phyloP scores from a whole-genome alignment of 2,329 filamentous ascomycete genomes.

The Neofusicoccum sp. region DNA sequence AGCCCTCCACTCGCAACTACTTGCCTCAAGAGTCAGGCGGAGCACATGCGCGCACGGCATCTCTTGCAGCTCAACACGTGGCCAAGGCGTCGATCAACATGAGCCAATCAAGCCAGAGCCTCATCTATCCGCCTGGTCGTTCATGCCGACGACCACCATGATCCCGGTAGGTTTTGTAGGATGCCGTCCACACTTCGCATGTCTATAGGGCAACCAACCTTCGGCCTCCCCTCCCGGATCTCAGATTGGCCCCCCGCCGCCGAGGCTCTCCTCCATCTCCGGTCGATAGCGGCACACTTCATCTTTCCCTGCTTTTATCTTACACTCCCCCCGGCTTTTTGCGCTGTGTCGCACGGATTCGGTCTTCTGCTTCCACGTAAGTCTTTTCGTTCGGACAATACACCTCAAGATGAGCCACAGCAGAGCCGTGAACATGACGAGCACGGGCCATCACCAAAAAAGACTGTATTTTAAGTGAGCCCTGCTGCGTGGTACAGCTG shows the following conservation, averaged over 20 bases:
- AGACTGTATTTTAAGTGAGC: background rate
- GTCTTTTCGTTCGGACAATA: background rate
- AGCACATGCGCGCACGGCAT: background rate
- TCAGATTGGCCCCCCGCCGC: no score
- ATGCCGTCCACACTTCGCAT: background rate
- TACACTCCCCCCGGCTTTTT: no score
- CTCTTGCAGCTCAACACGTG: background rate
- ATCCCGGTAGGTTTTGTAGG: background rate
- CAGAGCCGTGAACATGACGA: background rate
- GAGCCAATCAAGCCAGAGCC: background rate
- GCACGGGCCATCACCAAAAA: conserved; percentile 1
- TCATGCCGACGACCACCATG: background rate
- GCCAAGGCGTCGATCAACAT: background rate
- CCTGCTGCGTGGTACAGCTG: background rate
- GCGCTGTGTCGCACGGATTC: background rate
- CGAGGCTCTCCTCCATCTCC: no score
- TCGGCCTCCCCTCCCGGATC: background rate
- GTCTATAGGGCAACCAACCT: background rate
- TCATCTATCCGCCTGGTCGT: background rate
- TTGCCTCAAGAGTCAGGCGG: background rate
- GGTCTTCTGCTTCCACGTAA: background rate
- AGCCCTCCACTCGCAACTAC: background rate
- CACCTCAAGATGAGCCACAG: background rate
- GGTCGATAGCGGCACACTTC: no score
- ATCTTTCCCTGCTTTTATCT: background rate